Conservation (phyloP, 108 stramenopile genomes). For the Asterionellopsis glacialis region DNA sequence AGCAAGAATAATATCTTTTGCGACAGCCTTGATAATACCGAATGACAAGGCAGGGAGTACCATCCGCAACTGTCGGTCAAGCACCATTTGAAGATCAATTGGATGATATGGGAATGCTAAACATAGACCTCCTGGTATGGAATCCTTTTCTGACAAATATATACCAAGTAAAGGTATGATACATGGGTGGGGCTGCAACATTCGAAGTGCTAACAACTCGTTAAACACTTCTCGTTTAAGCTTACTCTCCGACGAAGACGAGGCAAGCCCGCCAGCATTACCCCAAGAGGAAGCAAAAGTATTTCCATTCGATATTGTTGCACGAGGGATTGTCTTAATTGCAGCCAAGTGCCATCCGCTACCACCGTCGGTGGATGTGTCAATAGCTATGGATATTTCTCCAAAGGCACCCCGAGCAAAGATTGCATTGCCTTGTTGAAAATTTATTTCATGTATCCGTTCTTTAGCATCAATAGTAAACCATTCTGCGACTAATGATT, state of each 20-base stretch:
- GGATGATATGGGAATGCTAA: conserved; percentile 74
- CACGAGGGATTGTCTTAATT: conserved; percentile 59
- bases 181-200: conserved; percentile 32
- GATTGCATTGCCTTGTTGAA: conserved; percentile 18
- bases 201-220: conserved; percentile 34
- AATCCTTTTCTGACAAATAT: conserved; percentile 12
- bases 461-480: not conserved
- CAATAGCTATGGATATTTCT: conserved; percentile 52
- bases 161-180: conserved; percentile 26
- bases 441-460: not conserved
- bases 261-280: conserved; percentile 2
- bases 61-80: conserved; percentile 31
- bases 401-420: conserved; percentile 71
- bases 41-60: conserved; percentile 19
- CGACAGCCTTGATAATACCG: conserved; percentile 35
- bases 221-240: conserved; percentile 24
- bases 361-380: not conserved
- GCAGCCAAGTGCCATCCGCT: conserved; percentile 29
- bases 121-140: conserved; percentile 19
- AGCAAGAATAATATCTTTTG: conserved; percentile 62
- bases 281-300: too few species aligned
- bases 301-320: conserved; percentile 12
- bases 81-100: conserved; percentile 48
- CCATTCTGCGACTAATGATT: conserved; percentile 21
- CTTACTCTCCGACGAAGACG: not conserved